phyloP scores from a whole-genome alignment of 169 alveolate species.

The Plasmodium gonderi region DNA sequence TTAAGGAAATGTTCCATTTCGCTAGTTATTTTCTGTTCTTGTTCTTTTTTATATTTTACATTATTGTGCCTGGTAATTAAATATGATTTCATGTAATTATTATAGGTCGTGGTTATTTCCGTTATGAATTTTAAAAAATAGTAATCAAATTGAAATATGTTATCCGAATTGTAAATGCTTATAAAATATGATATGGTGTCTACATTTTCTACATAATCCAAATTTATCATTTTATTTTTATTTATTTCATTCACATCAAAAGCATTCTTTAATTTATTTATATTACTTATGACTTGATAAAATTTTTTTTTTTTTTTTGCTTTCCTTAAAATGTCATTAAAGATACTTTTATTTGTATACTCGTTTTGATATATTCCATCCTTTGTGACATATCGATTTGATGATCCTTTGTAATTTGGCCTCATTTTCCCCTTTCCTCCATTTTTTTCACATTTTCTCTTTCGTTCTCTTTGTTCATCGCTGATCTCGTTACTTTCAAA shows the following conservation, averaged over 20 bases:
- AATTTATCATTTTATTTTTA: constrained; percentile 37
- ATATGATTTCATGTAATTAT: constrained; percentile 47
- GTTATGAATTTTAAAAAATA: constrained; percentile 59
- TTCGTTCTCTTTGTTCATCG: background rate
- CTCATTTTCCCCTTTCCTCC: background rate
- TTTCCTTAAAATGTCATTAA: constrained; percentile 39
- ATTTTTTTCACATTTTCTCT: no score
- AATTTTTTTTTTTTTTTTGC: constrained; percentile 43
- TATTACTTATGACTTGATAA: constrained; percentile 41
- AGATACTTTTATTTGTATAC: constrained; percentile 35
- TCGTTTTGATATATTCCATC: background rate
- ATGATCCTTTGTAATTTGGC: background rate
- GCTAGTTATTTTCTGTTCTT: background rate
- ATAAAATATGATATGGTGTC: constrained; percentile 62
- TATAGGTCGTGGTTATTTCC: constrained; percentile 57
- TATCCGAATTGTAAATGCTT: constrained; percentile 56
- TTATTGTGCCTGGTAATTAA: background rate
- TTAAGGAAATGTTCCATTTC: constrained; percentile 13
- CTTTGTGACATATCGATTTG: constrained; percentile 7
- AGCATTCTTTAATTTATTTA: constrained; percentile 37
- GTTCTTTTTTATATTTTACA: constrained; percentile 4
- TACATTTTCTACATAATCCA: constrained; percentile 39
- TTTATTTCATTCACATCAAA: constrained; percentile 30
- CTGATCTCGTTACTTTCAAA: background rate
- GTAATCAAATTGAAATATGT: constrained; percentile 66